Evolutionary conservation across 768 basidiomycete species (phyloP), one percentile per base, ranked within the genome.

Genomic region (Suillus subaureus): DNA sequence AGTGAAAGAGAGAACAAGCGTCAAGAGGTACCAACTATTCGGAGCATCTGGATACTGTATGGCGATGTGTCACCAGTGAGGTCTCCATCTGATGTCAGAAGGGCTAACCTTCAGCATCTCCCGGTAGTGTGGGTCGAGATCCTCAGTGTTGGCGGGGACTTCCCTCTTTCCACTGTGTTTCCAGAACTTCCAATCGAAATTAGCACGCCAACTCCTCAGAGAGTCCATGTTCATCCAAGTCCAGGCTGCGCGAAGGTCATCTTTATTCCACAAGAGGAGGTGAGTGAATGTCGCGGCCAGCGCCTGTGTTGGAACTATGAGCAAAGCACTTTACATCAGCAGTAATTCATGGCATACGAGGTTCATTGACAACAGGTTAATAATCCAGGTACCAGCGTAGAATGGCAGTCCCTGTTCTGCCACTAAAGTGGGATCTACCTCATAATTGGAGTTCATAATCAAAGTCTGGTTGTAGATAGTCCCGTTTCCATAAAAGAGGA

Each of bases 361-460:
- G 60, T 74, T 72, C 1, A 52, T 62, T 21, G 66, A 4, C 61
- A 73, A 33, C 33, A 75, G 62, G 12, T 61, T 57, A 12, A 76
- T 61, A 33, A 72, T 69, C 71, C 72, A 73, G 0, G 73, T 70
- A 35, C 69, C 64, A 4, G 76, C 72, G 45, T 73, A 82, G 63
- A 68, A 75, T 12, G 74, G 74, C 26, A 75, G 60, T 8, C 75
- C 83, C 39, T 80, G 79, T 61, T 77, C 75, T 0, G 74, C 84
- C 1, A 87, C 81, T 64, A 84, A 83, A 6, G 77, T 78, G 0
- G 72, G 76, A 67, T 89, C 85, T 12, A 89, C 79, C 12, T 79
- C 79, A 62, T 82, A 84, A 66, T 87, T 80, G 21, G 80, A 77
- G 64, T 85, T 81, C 60, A 89, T 75, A 68, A 89, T 88, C 15